Percentiles rank a stretch among this genome's conserved stretches.
phyloP scores from a whole-genome alignment of 257 asterid species.

The Echium plantagineum region DNA sequence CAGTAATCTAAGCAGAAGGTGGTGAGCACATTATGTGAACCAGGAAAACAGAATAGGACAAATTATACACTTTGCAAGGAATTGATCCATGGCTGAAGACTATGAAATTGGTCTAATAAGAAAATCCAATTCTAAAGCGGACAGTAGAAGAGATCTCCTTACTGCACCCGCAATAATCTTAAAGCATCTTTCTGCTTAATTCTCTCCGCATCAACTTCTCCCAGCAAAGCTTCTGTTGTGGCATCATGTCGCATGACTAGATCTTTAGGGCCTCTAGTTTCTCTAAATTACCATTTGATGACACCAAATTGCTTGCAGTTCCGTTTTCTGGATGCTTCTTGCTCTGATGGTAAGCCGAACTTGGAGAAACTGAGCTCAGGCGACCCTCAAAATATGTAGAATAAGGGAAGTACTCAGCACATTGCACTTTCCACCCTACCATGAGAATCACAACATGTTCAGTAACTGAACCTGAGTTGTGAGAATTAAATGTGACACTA shows the following conservation, averaged over 20 bases:
- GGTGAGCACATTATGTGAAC: constrained; percentile 9
- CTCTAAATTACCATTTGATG: constrained; percentile 59
- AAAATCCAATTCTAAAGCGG: neutral
- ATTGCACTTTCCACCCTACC: constrained; percentile 76
- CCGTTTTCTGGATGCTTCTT: constrained; percentile 44
- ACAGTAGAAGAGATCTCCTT: neutral
- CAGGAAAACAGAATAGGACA: constrained; percentile 4
- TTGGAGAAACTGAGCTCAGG: constrained; percentile 47
- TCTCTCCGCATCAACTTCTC: neutral
- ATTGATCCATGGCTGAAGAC: constrained; percentile 19
- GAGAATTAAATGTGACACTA: too few species aligned
- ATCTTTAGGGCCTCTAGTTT: constrained; percentile 39
- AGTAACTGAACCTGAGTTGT: neutral
- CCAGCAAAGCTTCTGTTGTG: neutral
- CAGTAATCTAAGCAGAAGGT: constrained; percentile 21
- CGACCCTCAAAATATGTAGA: constrained; percentile 71
- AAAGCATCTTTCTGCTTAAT: constrained; percentile 10
- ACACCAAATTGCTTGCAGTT: constrained; percentile 15
- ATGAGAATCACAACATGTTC: constrained; percentile 10
- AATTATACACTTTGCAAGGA: constrained; percentile 24
- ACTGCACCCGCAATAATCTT: constrained; percentile 3
- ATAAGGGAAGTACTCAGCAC: constrained; percentile 67
- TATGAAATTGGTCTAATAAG: neutral
- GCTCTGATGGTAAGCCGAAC: constrained; percentile 24
- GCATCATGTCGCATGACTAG: constrained; percentile 35